Evolutionary conservation across 805 yeast species (phyloP).

Genomic region (Nakazawaea ishiwadae): DNA sequence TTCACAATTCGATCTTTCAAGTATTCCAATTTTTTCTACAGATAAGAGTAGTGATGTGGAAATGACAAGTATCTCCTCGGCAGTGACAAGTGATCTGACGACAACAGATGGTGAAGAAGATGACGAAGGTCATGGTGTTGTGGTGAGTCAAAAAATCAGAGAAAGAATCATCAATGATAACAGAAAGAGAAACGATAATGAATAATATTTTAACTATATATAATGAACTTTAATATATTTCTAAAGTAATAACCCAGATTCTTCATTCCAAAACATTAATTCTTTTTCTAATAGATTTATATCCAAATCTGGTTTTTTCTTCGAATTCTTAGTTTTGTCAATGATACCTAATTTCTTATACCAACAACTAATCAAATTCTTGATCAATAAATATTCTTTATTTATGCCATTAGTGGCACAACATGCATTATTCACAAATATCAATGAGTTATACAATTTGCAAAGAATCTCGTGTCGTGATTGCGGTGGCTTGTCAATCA

Average conservation of each 20-base stretch:
- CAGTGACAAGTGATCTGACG: slow-evolving; percentile 5
- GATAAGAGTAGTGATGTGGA: slow-evolving; percentile 22
- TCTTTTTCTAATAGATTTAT: no score
- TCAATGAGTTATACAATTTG: slow-evolving; percentile 1
- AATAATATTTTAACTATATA: no score
- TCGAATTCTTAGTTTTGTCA: no score
- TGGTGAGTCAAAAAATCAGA: slow-evolving; percentile 11
- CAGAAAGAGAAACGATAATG: slow-evolving; percentile 3
- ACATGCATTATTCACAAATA: slow-evolving; percentile 8
- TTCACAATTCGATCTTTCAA: slow-evolving; percentile 39
- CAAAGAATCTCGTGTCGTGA: not conserved
- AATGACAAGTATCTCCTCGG: slow-evolving; percentile 4
- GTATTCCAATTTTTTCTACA: slow-evolving; percentile 51
- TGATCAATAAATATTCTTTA: no score
- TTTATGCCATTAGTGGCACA: not conserved
- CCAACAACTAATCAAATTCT: no score
- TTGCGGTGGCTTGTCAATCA: not conserved
- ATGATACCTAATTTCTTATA: no score
- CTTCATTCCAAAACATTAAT: no score
- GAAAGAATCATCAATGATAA: slow-evolving; percentile 10
- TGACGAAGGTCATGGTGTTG: slow-evolving; percentile 1
- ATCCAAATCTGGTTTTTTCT: no score
- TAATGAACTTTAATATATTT: no score
- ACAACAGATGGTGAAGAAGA: slow-evolving; percentile 10
- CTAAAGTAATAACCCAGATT: no score